Evolutionary conservation across 208 protist genomes (phyloP).

Genomic region (Herpetomonas samuelpessoai): DNA sequence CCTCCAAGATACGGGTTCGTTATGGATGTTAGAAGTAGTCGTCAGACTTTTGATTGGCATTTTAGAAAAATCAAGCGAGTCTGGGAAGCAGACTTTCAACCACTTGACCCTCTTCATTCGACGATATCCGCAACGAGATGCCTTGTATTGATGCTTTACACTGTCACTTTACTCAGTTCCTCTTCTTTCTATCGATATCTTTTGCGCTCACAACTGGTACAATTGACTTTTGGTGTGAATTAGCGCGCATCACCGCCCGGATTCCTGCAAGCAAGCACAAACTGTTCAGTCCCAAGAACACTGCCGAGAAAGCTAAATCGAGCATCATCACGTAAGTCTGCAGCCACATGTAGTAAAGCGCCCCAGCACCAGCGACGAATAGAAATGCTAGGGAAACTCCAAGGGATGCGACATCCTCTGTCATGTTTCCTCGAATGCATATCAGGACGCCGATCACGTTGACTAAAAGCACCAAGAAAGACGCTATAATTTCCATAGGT

Average conservation of each 20-base stretch:
- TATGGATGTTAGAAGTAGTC: no score
- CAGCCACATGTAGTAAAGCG: slow-evolving; percentile 69
- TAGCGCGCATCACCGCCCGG: neutral
- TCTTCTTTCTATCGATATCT: neutral
- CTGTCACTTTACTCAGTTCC: neutral
- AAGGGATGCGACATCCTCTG: slow-evolving; percentile 24
- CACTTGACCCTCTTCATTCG: no score
- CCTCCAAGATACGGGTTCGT: no score
- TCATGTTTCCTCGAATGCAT: slow-evolving; percentile 49
- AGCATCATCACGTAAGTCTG: slow-evolving; percentile 71
- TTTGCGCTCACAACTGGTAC: neutral
- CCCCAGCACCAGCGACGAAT: slow-evolving; percentile 28
- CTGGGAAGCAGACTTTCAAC: no score
- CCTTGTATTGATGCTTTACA: no score
- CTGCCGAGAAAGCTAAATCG: slow-evolving; percentile 52
- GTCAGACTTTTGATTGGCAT: no score
- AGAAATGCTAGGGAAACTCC: slow-evolving; percentile 28
- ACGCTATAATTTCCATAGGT: slow-evolving; percentile 46
- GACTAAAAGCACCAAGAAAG: slow-evolving; percentile 36
- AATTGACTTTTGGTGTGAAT: neutral
- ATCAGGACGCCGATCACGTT: slow-evolving; percentile 25
- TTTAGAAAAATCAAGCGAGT: no score
- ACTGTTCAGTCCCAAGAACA: slow-evolving; percentile 36
- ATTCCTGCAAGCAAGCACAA: slow-evolving; percentile 19
- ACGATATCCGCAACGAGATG: no score